Conservation (phyloP, 2,329 filamentous ascomycete species). For the Plenodomus tracheiphilus region DNA sequence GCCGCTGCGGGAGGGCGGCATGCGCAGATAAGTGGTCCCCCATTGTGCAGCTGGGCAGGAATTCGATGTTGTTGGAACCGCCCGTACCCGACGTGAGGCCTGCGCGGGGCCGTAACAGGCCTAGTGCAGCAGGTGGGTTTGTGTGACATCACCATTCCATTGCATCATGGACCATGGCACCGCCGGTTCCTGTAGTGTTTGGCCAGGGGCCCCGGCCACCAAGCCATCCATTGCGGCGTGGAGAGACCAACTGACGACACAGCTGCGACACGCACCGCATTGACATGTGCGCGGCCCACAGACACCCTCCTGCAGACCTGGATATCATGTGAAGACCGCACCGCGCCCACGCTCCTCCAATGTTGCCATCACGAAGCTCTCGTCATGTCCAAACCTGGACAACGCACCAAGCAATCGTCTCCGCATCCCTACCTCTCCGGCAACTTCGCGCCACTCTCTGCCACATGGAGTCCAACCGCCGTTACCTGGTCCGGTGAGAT, state of each 20-base stretch:
- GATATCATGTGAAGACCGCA: neutral
- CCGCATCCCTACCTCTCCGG: slow-evolving; percentile 62
- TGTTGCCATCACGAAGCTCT: slow-evolving; percentile 12
- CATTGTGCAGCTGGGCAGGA: neutral
- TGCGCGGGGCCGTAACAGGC: slow-evolving; percentile 12
- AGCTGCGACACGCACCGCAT: neutral
- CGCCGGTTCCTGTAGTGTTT: no score
- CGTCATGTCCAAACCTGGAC: slow-evolving; percentile 29
- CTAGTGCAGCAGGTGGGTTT: slow-evolving; percentile 22
- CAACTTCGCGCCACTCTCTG: slow-evolving; percentile 70
- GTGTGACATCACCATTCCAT: slow-evolving; percentile 34
- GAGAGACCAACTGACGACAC: neutral
- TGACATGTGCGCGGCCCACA: neutral
- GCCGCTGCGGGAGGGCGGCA: slow-evolving; percentile 17
- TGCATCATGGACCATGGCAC: no score
- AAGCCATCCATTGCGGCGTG: neutral
- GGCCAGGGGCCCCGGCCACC: neutral
- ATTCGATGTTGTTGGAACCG: slow-evolving; percentile 4
- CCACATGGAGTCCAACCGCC: slow-evolving; percentile 58
- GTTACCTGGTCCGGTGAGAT: slow-evolving; percentile 63
- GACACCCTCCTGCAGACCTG: neutral
- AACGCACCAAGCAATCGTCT: slow-evolving; percentile 17
- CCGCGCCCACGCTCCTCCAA: slow-evolving; percentile 3
- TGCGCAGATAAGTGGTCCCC: slow-evolving; percentile 6
- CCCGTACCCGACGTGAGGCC: neutral